A percentile compares a stretch with the other conserved stretches of the same genome.
Conservation (phyloP, 2,329 filamentous ascomycete species). For the Xylariaceae sp. region DNA sequence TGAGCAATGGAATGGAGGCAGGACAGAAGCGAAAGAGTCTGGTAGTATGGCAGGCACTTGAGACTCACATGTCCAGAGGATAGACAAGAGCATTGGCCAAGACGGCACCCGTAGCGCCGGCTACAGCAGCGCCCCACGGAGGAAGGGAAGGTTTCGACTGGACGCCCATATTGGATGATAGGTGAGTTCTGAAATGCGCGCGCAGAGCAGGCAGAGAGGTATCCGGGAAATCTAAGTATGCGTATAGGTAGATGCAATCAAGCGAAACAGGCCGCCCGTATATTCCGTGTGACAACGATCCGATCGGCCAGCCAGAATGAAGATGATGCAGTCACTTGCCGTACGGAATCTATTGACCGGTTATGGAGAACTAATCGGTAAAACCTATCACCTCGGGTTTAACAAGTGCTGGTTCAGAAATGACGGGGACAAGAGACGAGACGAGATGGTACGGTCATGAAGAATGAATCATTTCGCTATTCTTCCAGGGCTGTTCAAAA, state of each 20-base stretch:
- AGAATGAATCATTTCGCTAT: not conserved
- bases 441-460: not conserved
- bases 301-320: not conserved
- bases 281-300: conserved; percentile 1
- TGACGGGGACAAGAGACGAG: not conserved
- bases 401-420: conserved; percentile 3
- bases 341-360: conserved; percentile 14
- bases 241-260: not conserved
- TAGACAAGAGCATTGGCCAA: conserved; percentile 94
- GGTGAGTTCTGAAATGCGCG: not conserved
- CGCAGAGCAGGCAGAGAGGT: not conserved
- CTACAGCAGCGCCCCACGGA: conserved; percentile 88
- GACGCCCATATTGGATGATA: conserved; percentile 40
- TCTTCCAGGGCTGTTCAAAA: conserved; percentile 1
- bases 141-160: conserved; percentile 69
- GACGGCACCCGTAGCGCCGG: conserved; percentile 87
- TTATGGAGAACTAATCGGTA: conserved; percentile 10
- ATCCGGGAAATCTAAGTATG: not conserved
- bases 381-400: conserved; percentile 7
- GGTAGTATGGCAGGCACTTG: not conserved
- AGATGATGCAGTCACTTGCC: not conserved
- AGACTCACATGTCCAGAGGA: conserved; percentile 83
- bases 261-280: conserved; percentile 9
- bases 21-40: not conserved
- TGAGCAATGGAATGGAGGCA: not conserved